Evolutionary conservation across 371 early-diverging fungal genomes (phyloP), one percentile per base, ranked within the genome.

Genomic region (Neoconidiobolus thromboides): DNA sequence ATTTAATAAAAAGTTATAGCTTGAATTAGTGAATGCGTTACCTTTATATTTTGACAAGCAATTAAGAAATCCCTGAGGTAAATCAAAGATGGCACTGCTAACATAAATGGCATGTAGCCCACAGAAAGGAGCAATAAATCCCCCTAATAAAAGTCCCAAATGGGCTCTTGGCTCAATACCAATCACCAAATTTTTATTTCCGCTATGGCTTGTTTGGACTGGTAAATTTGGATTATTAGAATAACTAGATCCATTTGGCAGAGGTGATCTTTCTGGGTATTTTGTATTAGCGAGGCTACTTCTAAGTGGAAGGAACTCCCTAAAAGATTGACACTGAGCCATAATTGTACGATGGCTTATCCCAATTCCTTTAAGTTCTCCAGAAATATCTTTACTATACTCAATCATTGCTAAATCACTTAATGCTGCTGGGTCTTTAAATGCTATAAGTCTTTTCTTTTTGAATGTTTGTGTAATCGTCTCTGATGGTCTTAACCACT

Each of bases 91-190:
- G 2, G 74, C 69, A 36, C 81, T 80, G 66, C 76, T 76, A 3
- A 81, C 65, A 69, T 79, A 81, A 2, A 89, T 63, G 0, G 80
- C 78, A 47, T 74, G 74, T 60, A 82, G 73, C 1, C 91, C 91
- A 43, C 78, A 71, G 70, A 74, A 88, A 14, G 86, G 75, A 6
- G 82, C 81, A 58, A 76, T 67, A 7, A 91, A 71, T 0, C 79
- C 76, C 38, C 85, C 79, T 4, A 82, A 61, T 2, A 85, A 70
- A 26, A 91, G 67, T 1, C 92, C 92, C 44, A 87, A 71, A 64
- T 89, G 87, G 60, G 87, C 87, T 12, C 92, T 73, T 2, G 89
- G 88, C 62, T 91, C 92, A 43, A 88, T 72, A 66, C 80, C 79
- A 2, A 70, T 75, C 44, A 86, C 66, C 6, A 87, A 62, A 26